Evolutionary conservation across 129 eudicot genomes (phyloP).

Genomic region (Pittosporum tobira): DNA sequence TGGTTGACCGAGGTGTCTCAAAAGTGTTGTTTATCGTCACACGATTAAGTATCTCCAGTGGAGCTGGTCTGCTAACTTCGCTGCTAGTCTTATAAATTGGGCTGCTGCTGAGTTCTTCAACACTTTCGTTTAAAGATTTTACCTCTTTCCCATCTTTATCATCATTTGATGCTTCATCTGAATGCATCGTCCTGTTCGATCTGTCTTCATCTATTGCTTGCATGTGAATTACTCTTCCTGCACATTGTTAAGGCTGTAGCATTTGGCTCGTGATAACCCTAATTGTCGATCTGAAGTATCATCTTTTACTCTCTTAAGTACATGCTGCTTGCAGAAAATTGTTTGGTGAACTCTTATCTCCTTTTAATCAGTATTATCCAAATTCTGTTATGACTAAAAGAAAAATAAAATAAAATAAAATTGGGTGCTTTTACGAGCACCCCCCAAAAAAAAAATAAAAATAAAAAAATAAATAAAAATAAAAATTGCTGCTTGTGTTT

Average conservation of each 20-base stretch:
- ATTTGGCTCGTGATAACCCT: neutral
- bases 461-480: too few relatives aligned
- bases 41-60: slow-evolving; percentile 31
- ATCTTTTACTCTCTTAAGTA: too few relatives aligned
- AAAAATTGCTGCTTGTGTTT: too few relatives aligned
- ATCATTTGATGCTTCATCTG: neutral
- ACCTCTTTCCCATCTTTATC: neutral
- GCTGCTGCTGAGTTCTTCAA: slow-evolving; percentile 5
- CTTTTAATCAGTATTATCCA: too few relatives aligned
- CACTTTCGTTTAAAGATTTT: slow-evolving; percentile 2
- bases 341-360: too few relatives aligned
- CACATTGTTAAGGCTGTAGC: neutral
- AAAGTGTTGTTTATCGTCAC: slow-evolving; percentile 30
- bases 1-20: slow-evolving; percentile 26
- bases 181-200: neutral
- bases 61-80: slow-evolving; percentile 17
- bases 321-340: too few relatives aligned
- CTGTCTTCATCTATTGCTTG: slow-evolving; percentile 4
- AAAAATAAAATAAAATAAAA: too few relatives aligned
- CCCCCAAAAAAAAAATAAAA: too few relatives aligned
- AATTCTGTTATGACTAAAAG: too few relatives aligned
- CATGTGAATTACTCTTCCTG: slow-evolving; percentile 4
- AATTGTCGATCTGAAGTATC: too few relatives aligned
- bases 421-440: too few relatives aligned
- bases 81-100: neutral